Evolutionary conservation across 2,329 filamentous ascomycete species (phyloP), one percentile per base, ranked within the genome.

Genomic region (Esteya vermicola): DNA sequence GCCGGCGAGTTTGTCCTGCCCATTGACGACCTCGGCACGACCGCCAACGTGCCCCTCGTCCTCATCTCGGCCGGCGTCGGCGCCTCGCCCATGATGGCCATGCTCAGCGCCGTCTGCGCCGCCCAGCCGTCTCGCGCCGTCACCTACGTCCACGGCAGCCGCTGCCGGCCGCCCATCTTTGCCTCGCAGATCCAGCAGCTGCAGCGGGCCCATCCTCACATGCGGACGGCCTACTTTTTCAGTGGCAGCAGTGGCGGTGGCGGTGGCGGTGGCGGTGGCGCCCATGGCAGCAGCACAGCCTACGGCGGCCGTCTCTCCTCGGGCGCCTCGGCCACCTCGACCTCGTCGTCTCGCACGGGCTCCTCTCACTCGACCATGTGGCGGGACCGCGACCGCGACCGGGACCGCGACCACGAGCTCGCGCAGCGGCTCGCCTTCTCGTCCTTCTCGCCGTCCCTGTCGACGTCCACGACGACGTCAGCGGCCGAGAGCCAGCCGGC

Each of bases 61-160:
- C 63, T 80, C 25, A 66, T 80, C 48, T 75, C 72, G 0, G 74
- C 72, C 2, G 75, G 75, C 16, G 68, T 75, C 3, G 74, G 75
- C 25, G 61, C 73, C 16, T 68, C 75, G 0, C 75, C 75, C 1
- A 61, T 79, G 54, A 58, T 75, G 25, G 66, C 74, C 26, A 79
- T 80, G 46, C 59, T 78, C 45, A 72, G 74, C 54, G 66, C 67
- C 6, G 55, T 75, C 27, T 54, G 61, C 14, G 58, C 65, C 38
- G 54, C 59, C 10, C 58, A 64, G 42, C 58, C 62, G 13, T 55
- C 57, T 33, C 63, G 72, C 4, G 64, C 65, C 20, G 54, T 78
- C 33, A 69, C 70, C 30, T 78, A 73, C 63, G 63, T 78, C 41
- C 74, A 78, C 52, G 72, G 70, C 19, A 68, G 70, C 4, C 65